A percentile compares a stretch with the other conserved stretches of the same genome.
phyloP scores from a whole-genome alignment of 1,284 basidiomycete genomes.

The Inonotus hispidus region DNA sequence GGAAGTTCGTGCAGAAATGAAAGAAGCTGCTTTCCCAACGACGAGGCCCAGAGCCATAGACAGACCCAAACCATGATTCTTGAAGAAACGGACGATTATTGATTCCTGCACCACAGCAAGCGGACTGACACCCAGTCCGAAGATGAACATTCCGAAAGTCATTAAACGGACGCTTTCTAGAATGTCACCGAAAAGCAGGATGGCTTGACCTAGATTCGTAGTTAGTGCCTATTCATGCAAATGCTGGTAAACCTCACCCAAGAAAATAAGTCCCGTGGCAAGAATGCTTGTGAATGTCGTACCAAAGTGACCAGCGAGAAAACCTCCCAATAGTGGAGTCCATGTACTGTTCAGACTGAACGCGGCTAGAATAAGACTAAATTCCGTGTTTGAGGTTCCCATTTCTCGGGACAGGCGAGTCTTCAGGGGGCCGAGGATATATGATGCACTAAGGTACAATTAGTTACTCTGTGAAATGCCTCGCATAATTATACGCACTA shows the following conservation, averaged over 20 bases:
- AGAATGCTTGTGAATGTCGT: conserved; percentile 65
- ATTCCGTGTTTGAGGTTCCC: conserved; percentile 72
- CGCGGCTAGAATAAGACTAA: conserved; percentile 69
- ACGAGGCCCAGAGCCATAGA: conserved; percentile 77
- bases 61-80: conserved; percentile 67
- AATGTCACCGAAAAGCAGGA: conserved; percentile 60
- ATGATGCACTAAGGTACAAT: conserved; percentile 46
- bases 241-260: conserved; percentile 37
- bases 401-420: conserved; percentile 66
- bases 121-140: conserved; percentile 75
- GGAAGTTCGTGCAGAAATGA: conserved; percentile 66
- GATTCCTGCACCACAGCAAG: conserved; percentile 74
- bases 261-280: conserved; percentile 63
- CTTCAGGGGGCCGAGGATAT: conserved; percentile 72
- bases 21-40: conserved; percentile 71
- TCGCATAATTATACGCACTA: conserved; percentile 42
- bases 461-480: not conserved
- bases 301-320: conserved; percentile 63
- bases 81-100: conserved; percentile 78
- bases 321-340: conserved; percentile 70
- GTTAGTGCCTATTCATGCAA: conserved; percentile 16
- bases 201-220: conserved; percentile 43
- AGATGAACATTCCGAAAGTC: conserved; percentile 68
- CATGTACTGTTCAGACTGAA: conserved; percentile 75
- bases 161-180: conserved; percentile 54